phyloP scores from a whole-genome alignment of 805 yeast genomes.

The Metschnikowia shivogae region DNA sequence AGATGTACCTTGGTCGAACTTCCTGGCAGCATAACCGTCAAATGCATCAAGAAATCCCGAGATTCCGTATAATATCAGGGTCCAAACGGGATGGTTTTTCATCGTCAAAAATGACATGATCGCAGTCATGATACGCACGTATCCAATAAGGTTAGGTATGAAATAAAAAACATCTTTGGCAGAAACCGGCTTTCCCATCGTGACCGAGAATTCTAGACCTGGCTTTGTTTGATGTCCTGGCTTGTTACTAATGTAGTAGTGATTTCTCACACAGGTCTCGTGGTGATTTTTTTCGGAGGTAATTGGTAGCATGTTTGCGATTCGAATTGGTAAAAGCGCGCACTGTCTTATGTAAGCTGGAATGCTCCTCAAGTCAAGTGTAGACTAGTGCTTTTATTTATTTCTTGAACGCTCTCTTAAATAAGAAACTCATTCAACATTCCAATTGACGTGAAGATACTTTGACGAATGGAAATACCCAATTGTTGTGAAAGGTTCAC shows the following conservation, averaged over 20 bases:
- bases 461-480: neutral
- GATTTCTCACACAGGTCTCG: slow-evolving; percentile 1
- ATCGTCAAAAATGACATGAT: slow-evolving; percentile 74
- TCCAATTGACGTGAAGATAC: too few relatives aligned
- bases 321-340: slow-evolving; percentile 5
- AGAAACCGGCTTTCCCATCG: slow-evolving; percentile 1
- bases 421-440: too few relatives aligned
- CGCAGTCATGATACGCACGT: slow-evolving; percentile 77
- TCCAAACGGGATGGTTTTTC: slow-evolving; percentile 77
- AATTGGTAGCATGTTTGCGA: neutral
- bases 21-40: slow-evolving; percentile 94
- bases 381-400: too few relatives aligned
- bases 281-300: slow-evolving; percentile 2
- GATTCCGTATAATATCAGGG: slow-evolving; percentile 72
- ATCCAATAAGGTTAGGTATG: slow-evolving; percentile 92
- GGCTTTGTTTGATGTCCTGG: neutral
- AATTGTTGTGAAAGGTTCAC: neutral
- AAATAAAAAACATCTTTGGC: slow-evolving; percentile 59
- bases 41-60: slow-evolving; percentile 93
- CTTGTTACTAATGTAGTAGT: neutral
- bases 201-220: neutral
- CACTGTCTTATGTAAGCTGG: slow-evolving; percentile 3
- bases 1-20: slow-evolving; percentile 79
- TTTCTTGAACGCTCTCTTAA: too few relatives aligned
- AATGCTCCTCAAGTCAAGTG: neutral